A percentile compares a stretch with the other conserved stretches of the same genome.
Evolutionary conservation across 345 rosid genomes (phyloP).

Genomic region (Syzygium aromaticum): DNA sequence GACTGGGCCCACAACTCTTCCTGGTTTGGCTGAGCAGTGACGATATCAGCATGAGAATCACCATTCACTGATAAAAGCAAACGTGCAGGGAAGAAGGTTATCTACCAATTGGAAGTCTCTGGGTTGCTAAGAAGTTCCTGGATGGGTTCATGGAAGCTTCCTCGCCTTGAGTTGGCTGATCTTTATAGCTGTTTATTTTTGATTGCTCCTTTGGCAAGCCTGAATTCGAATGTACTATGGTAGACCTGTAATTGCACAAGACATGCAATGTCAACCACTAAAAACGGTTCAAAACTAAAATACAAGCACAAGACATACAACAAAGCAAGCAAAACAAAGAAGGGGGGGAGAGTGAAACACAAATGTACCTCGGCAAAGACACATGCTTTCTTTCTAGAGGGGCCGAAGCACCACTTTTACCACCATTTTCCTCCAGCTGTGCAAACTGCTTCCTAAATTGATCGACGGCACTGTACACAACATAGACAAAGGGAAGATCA

Average conservation of each 20-base stretch:
- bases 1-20: constrained; percentile 52
- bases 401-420: constrained; percentile 56
- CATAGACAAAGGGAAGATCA: constrained; percentile 2
- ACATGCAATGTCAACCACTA: background rate
- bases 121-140: constrained; percentile 39
- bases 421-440: constrained; percentile 76
- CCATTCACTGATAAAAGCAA: background rate
- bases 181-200: constrained; percentile 17
- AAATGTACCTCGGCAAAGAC: constrained; percentile 73
- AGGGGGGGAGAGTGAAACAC: background rate
- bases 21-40: constrained; percentile 49
- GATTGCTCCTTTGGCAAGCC: constrained; percentile 36
- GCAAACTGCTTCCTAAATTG: constrained; percentile 92
- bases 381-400: constrained; percentile 83
- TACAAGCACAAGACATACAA: background rate
- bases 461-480: constrained; percentile 68
- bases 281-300: background rate
- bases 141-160: constrained; percentile 30
- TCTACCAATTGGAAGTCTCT: constrained; percentile 59
- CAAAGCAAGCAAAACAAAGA: background rate
- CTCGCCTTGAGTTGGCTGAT: constrained; percentile 32
- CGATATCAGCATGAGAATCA: constrained; percentile 6
- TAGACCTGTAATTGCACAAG: constrained; percentile 45
- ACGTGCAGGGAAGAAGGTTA: background rate
- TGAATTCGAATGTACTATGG: constrained; percentile 60